Conservation (phyloP, 352 stramenopile genomes). For the Elongisporangium undulatum region DNA sequence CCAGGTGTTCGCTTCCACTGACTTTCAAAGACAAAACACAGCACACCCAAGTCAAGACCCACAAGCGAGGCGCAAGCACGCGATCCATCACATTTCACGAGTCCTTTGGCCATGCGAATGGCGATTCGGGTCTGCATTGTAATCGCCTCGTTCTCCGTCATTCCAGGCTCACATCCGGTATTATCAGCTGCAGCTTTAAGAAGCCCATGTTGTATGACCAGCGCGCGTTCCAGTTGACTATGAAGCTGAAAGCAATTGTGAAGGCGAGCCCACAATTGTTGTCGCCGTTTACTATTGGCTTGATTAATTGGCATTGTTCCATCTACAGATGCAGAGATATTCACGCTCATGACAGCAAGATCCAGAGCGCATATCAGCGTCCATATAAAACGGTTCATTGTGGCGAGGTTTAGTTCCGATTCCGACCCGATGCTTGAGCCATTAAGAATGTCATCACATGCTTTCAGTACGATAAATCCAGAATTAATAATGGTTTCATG, state of each 20-base stretch:
- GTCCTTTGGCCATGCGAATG: constrained; percentile 27
- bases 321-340: constrained; percentile 2
- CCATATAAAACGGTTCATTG: constrained; percentile 28
- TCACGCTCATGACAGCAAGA: constrained; percentile 27
- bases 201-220: constrained; percentile 25
- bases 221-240: constrained; percentile 29
- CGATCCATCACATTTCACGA: constrained; percentile 14
- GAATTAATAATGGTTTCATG: constrained; percentile 35
- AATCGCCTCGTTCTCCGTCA: constrained; percentile 20
- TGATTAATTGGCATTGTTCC: not conserved
- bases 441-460: not conserved
- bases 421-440: not conserved
- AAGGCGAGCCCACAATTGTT: constrained; percentile 21
- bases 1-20: constrained; percentile 30
- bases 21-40: constrained; percentile 46
- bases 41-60: constrained; percentile 39
- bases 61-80: constrained; percentile 35
- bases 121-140: constrained; percentile 22
- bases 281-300: constrained; percentile 5
- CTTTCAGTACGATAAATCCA: constrained; percentile 36
- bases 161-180: constrained; percentile 1
- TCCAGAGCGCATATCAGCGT: constrained; percentile 45
- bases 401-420: not conserved
- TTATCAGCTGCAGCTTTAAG: constrained; percentile 5
- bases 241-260: constrained; percentile 40